These are phyloP conservation scores for Globisporangium yorkense DNA, from an alignment of 352 stramenopile genomes.

Conservation along the genomic window DNA sequence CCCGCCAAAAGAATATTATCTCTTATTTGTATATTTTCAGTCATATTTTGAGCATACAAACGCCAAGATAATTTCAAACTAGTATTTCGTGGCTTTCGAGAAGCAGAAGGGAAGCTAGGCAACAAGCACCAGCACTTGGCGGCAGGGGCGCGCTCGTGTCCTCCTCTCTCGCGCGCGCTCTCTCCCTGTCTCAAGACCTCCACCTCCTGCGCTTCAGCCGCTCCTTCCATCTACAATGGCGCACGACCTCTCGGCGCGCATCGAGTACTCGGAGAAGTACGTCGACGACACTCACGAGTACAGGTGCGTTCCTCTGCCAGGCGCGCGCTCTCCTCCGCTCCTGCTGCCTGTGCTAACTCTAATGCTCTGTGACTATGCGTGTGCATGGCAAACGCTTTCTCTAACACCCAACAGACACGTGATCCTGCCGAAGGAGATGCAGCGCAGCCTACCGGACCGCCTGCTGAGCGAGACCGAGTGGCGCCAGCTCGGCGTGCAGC, in stretches of 20 bases:
- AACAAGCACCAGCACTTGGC: slow-evolving; percentile 1
- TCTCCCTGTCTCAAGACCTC: neutral
- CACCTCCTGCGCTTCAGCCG: neutral
- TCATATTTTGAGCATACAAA: too few species aligned
- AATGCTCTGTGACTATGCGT: neutral
- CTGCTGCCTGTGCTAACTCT: neutral
- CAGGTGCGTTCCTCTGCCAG: slow-evolving; percentile 36
- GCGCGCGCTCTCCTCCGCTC: neutral
- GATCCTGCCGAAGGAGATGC: slow-evolving; percentile 98
- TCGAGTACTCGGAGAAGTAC: slow-evolving; percentile 96
- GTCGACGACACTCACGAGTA: slow-evolving; percentile 92
- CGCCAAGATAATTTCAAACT: too few species aligned
- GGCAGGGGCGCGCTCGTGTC: too few species aligned
- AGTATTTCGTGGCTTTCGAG: neutral
- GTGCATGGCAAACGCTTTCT: too few species aligned
- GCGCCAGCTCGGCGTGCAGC: slow-evolving; percentile 96
- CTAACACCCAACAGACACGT: slow-evolving; percentile 67
- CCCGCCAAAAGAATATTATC: too few species aligned
- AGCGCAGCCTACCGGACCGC: slow-evolving; percentile 93
- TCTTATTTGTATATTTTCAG: too few species aligned
- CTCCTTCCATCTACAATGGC: slow-evolving; percentile 32
- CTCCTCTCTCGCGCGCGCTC: neutral
- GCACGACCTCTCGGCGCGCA: slow-evolving; percentile 85
- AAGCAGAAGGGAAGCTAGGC: slow-evolving; percentile 1
- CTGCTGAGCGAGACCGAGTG: slow-evolving; percentile 96